A percentile compares a stretch with the other conserved stretches of the same genome.
Conservation (phyloP, 2,329 filamentous ascomycete genomes). For the Eutypella sp. region DNA sequence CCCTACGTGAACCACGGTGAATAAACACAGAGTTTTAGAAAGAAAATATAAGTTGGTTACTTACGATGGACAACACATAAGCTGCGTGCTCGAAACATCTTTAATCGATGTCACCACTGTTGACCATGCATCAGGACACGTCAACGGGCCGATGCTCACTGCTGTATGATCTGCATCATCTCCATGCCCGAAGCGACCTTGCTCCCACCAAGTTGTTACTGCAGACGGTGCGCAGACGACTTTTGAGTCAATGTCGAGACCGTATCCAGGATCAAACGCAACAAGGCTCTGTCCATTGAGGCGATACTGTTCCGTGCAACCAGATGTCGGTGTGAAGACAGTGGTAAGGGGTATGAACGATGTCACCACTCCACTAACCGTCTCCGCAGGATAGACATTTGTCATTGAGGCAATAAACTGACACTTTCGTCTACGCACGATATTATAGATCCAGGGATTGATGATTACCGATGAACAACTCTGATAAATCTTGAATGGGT, state of each 20-base stretch:
- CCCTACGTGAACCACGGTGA: conserved; percentile 1
- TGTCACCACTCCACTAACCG: conserved; percentile 6
- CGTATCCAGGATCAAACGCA: conserved; percentile 15
- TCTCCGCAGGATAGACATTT: conserved; percentile 4
- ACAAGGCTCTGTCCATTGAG: conserved; percentile 14
- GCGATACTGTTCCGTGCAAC: conserved; percentile 9
- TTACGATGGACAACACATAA: conserved; percentile 15
- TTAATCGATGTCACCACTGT: conserved; percentile 8
- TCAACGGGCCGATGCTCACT: conserved; percentile 12
- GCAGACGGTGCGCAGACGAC: conserved; percentile 10
- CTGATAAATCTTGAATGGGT: too few species aligned
- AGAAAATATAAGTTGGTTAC: conserved; percentile 1
- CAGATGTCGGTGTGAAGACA: conserved; percentile 6
- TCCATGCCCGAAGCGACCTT: conserved; percentile 8
- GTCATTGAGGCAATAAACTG: too few species aligned
- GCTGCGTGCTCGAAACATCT: conserved; percentile 10
- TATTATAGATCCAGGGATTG: too few species aligned
- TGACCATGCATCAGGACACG: conserved; percentile 10
- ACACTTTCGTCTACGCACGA: too few species aligned
- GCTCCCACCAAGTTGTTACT: conserved; percentile 17
- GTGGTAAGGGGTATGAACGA: conserved; percentile 14
- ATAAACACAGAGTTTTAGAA: neutral
- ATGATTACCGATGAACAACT: too few species aligned
- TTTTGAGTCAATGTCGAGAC: conserved; percentile 11
- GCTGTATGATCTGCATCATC: conserved; percentile 10